phyloP scores from a whole-genome alignment of 169 alveolate genomes.

The Cryptosporidium felis region DNA sequence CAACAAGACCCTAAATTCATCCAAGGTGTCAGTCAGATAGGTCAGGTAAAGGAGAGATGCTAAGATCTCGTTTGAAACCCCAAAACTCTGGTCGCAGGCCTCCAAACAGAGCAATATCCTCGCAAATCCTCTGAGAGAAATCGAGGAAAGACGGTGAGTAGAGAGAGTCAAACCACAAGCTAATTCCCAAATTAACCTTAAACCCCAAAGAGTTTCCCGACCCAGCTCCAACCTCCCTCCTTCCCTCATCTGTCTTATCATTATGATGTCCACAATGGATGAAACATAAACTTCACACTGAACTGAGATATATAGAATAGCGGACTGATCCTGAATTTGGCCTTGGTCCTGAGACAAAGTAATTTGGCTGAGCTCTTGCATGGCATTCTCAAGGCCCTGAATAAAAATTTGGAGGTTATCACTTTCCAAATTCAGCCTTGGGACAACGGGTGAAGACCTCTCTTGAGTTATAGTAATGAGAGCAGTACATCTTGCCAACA shows the following conservation, averaged over 20 bases:
- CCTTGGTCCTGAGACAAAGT: neutral
- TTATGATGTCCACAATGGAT: slow-evolving; percentile 26
- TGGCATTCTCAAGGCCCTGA: slow-evolving; percentile 40
- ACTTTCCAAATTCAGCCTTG: neutral
- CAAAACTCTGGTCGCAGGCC: neutral
- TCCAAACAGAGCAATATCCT: slow-evolving; percentile 30
- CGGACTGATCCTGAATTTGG: neutral
- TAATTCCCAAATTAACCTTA: slow-evolving; percentile 18
- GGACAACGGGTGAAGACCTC: neutral
- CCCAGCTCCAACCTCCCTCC: neutral
- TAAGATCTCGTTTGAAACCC: neutral
- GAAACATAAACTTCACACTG: slow-evolving; percentile 59
- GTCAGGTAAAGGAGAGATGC: slow-evolving; percentile 16
- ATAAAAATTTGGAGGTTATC: slow-evolving; percentile 29
- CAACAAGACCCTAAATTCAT: slow-evolving; percentile 26
- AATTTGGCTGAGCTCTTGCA: neutral
- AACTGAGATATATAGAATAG: neutral
- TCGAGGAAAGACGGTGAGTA: slow-evolving; percentile 53
- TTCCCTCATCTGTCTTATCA: slow-evolving; percentile 55
- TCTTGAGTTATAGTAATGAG: slow-evolving; percentile 12
- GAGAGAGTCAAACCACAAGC: neutral
- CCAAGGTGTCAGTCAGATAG: slow-evolving; percentile 2
- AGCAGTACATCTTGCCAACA: slow-evolving; percentile 55
- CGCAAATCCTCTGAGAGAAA: slow-evolving; percentile 41
- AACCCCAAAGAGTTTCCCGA: neutral